Evolutionary conservation across 352 stramenopile species (phyloP), one percentile per base, ranked within the genome.

Genomic region (Pythium folliculosum): DNA sequence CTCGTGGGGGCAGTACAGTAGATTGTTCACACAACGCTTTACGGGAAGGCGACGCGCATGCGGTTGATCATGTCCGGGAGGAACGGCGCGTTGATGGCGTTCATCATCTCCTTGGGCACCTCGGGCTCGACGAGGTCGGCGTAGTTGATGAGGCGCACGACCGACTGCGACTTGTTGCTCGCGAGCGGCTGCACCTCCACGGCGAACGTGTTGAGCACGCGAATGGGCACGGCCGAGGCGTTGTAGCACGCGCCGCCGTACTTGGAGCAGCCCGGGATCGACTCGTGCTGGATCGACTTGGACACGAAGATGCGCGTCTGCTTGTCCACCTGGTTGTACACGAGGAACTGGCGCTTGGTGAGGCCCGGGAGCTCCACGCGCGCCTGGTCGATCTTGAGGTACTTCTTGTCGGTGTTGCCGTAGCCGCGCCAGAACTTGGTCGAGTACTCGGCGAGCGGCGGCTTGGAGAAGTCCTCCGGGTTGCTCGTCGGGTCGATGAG

Each of bases 401-500:
- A 55, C 48, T 78, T 78, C 64, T 68, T 72, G 64, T 70, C 62
- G 0, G 55, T 60, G 43, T 71, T 63, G 57, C 62, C 62, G 1
- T 58, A 21, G 14, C 58, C 57, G 35, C 72, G 69, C 72, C 72
- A 78, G 12, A 58, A 40, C 7, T 48, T 23, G 40, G 69, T 76
- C 45, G 67, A 45, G 62, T 64, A 78, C 32, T 49, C 8, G 38
- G 70, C 60, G 16, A 78, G 72, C 5, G 69, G 64, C 16, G 72
- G 69, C 52, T 74, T 76, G 60, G 45, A 68, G 23, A 76, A 78
- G 56, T 78, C 72, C 0, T 73, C 69, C 6, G 64, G 58, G 61
- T 71, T 74, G 61, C 72, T 78, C 14, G 35, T 21, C 49, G 72
- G 72, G 59, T 78, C 72, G 37, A 78, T 78, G 65, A 78, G 56